phyloP scores from a whole-genome alignment of 805 yeast genomes.

The Grigorovia humatica region DNA sequence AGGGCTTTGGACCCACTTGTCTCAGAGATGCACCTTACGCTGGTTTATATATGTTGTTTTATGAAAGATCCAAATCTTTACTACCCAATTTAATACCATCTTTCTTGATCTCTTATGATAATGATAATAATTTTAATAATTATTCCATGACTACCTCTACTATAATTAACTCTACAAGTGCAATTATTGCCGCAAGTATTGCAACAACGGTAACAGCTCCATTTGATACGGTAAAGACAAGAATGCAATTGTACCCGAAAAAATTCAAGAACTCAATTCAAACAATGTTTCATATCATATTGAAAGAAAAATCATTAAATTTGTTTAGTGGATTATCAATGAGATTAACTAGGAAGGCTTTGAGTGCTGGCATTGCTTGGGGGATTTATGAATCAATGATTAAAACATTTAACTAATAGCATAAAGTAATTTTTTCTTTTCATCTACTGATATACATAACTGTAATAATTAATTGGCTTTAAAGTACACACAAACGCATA shows the following conservation, averaged over 20 bases:
- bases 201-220: constrained; percentile 90
- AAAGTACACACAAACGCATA: not conserved
- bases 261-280: constrained; percentile 33
- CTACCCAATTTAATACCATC: constrained; percentile 36
- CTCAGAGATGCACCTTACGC: constrained; percentile 95
- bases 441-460: no score
- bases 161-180: constrained; percentile 61
- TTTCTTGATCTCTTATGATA: constrained; percentile 6
- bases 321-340: constrained; percentile 79
- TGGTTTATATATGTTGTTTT: constrained; percentile 78
- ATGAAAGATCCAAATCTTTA: constrained; percentile 59
- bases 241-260: constrained; percentile 66
- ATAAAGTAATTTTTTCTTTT: not conserved
- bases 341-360: constrained; percentile 73
- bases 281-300: constrained; percentile 32
- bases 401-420: constrained; percentile 19
- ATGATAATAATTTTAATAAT: constrained; percentile 10
- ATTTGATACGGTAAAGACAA: constrained; percentile 85
- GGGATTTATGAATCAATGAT: constrained; percentile 88
- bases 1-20: constrained; percentile 80
- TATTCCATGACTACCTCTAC: constrained; percentile 37
- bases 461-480: not conserved
- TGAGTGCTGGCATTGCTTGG: constrained; percentile 95
- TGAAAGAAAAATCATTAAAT: constrained; percentile 39
- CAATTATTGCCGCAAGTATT: constrained; percentile 62